These are phyloP conservation scores for Umbelopsis vinacea DNA, from an alignment of 192 early-diverging fungal genomes.

Conservation along the genomic window DNA sequence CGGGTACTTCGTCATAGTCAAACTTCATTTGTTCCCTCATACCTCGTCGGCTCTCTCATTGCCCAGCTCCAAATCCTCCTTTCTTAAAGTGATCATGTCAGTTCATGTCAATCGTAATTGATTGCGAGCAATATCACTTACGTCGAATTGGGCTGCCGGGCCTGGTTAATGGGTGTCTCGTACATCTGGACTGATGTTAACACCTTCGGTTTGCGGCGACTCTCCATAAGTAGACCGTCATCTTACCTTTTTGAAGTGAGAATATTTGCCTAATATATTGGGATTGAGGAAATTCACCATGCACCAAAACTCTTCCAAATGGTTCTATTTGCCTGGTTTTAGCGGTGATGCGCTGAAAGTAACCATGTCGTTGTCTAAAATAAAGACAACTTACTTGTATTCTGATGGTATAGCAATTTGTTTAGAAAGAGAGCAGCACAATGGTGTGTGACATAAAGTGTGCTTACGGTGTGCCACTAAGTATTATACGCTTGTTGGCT, in stretches of 20 bases:
- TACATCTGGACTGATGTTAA: conserved; percentile 33
- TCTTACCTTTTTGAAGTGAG: conserved; percentile 40
- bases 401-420: not conserved
- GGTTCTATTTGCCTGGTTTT: conserved; percentile 33
- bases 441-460: not conserved
- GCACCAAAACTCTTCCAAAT: conserved; percentile 49
- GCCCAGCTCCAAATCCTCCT: conserved; percentile 26
- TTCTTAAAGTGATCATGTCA: not conserved
- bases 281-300: conserved; percentile 60
- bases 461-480: conserved; percentile 46
- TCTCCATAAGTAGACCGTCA: too few species aligned
- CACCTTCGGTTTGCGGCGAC: not conserved
- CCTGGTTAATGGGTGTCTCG: conserved; percentile 47
- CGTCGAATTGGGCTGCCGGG: conserved; percentile 46
- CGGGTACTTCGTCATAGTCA: not conserved
- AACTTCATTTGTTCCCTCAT: not conserved
- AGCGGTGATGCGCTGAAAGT: not conserved
- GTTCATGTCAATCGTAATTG: not conserved
- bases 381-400: conserved; percentile 31
- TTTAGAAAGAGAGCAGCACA: not conserved
- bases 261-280: conserved; percentile 44
- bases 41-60: conserved; percentile 38
- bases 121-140: not conserved
- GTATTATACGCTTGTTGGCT: conserved; percentile 43
- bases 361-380: too few species aligned